A percentile compares a stretch with the other conserved stretches of the same genome.
phyloP scores from a whole-genome alignment of 1,284 basidiomycete species.

The Puccinia hordei region DNA sequence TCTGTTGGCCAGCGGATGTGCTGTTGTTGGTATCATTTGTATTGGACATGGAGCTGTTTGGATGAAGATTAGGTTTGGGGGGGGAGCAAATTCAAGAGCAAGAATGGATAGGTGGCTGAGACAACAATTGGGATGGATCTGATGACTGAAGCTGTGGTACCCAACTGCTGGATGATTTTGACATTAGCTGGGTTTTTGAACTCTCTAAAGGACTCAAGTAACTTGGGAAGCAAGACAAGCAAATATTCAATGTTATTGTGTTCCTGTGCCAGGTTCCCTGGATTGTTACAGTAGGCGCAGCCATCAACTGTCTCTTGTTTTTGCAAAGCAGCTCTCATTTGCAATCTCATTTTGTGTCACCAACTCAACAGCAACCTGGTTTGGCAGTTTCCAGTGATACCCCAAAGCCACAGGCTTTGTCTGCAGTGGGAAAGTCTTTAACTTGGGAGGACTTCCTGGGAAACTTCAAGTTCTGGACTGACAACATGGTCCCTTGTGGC shows the following conservation, averaged over 20 bases:
- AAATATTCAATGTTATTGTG: constrained; percentile 91
- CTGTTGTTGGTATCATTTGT: constrained; percentile 49
- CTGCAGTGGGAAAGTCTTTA: too few relatives aligned
- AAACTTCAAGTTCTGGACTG: too few relatives aligned
- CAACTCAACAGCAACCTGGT: too few relatives aligned
- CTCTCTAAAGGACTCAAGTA: constrained; percentile 85
- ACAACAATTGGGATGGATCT: constrained; percentile 77
- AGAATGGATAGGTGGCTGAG: constrained; percentile 89
- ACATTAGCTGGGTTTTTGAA: constrained; percentile 71
- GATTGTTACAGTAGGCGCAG: constrained; percentile 67
- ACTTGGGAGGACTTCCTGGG: too few relatives aligned
- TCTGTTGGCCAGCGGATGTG: constrained; percentile 54
- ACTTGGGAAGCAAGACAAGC: constrained; percentile 78
- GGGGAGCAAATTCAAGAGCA: constrained; percentile 70
- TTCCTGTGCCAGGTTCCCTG: constrained; percentile 71
- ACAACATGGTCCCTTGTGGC: too few relatives aligned
- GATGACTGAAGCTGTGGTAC: constrained; percentile 68
- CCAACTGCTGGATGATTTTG: constrained; percentile 71
- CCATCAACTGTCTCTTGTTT: too few relatives aligned
- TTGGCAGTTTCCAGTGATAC: too few relatives aligned
- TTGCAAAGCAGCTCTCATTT: too few relatives aligned
- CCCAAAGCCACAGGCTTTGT: too few relatives aligned
- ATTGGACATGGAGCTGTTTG: constrained; percentile 57
- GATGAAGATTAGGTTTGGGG: constrained; percentile 59
- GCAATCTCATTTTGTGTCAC: too few relatives aligned